Evolutionary conservation across 2,329 filamentous ascomycete species (phyloP), one percentile per base, ranked within the genome.

Genomic region (Talaromyces sp.): DNA sequence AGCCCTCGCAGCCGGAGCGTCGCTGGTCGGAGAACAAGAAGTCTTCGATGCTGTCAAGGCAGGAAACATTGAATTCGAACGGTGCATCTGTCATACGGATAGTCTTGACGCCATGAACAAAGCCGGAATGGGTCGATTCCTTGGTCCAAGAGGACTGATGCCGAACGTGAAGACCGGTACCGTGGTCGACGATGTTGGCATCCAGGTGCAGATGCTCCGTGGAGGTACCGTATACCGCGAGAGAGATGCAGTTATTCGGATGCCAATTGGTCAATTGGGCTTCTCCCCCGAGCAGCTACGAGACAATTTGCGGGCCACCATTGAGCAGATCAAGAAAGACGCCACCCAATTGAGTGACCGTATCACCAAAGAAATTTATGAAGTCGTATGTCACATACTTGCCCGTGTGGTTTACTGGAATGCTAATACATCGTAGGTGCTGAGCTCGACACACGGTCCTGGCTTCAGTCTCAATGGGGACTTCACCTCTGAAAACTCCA

Each of bases 101-200:
- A 92, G 88, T 68, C 81, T 95, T 67, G 83, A 84, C 58, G 92
- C 90, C 61, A 80, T 99, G 70, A 89, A 88, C 73, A 93, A 95
- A 80, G 89, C 92, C 39, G 86, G 85, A 0, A 75, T 99, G 65
- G 93, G 90, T 65, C 85, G 88, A 66, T 84, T 96, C 51, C 81
- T 99, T 22, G 95, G 95, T 70, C 95, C 96, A 53, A 88, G 86
- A 76, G 93, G 93, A 2, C 77, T 99, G 71, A 98, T 99, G 95
- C 95, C 95, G 6, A 96, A 86, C 73, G 79, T 84, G 63, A 96
- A 96, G 82, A 86, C 86, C 64, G 92, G 92, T 66, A 98, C 95
- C 0, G 90, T 99, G 60, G 92, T 96, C 27, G 88, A 85, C 71
- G 89, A 96, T 72, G 84, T 96, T 17, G 84, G 84, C 59, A 76